Evolutionary conservation across 306 rosid genomes (phyloP).

Genomic region (Trifolium fragiferum): DNA sequence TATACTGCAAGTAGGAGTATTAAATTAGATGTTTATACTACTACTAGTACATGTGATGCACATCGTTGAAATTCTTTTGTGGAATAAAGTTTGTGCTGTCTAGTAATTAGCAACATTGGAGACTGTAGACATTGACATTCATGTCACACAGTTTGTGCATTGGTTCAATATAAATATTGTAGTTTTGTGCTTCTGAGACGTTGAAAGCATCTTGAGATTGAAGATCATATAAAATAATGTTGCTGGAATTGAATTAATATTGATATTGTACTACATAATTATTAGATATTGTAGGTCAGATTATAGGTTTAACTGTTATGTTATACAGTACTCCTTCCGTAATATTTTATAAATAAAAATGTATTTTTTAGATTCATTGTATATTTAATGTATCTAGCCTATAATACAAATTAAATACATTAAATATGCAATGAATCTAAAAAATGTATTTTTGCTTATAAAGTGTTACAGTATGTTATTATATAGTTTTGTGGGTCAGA

Average conservation of each 20-base stretch:
- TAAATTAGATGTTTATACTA: not conserved
- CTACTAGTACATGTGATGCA: conserved; percentile 14
- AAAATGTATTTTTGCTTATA: too few relatives aligned
- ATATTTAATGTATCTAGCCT: too few relatives aligned
- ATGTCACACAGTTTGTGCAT: conserved; percentile 36
- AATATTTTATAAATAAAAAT: too few relatives aligned
- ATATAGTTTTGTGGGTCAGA: conserved; percentile 9
- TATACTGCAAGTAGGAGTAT: too few relatives aligned
- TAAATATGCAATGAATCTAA: too few relatives aligned
- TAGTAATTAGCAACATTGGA: conserved; percentile 39
- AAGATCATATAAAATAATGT: conserved; percentile 36
- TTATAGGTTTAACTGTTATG: not conserved
- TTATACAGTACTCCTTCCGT: too few relatives aligned
- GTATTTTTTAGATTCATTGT: too few relatives aligned
- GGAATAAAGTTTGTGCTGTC: conserved; percentile 36
- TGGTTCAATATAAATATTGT: conserved; percentile 30
- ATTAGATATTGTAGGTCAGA: not conserved
- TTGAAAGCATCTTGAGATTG: conserved; percentile 50
- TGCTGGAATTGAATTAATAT: not conserved
- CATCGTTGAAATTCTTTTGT: conserved; percentile 11
- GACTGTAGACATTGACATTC: conserved; percentile 51
- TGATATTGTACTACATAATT: not conserved
- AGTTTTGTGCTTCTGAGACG: conserved; percentile 27
- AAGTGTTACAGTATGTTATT: too few relatives aligned
- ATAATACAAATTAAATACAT: too few relatives aligned